phyloP scores from a whole-genome alignment of 805 yeast genomes.

The Ogataea wickerhamii region DNA sequence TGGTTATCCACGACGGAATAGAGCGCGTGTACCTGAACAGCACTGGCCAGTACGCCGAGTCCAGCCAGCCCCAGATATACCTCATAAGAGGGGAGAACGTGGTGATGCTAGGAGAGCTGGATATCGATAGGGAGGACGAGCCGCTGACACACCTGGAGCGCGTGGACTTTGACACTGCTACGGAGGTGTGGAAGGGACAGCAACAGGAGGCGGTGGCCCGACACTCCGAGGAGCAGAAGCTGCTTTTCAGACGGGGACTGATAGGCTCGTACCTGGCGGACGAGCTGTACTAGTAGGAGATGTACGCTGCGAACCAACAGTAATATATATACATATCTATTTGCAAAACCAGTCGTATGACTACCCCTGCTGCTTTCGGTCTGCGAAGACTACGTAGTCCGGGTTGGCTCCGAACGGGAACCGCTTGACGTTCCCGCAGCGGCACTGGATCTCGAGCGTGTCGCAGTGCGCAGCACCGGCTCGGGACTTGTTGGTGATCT shows the following conservation, averaged over 20 bases:
- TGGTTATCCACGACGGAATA: constrained; percentile 85
- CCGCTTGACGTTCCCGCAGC: constrained; percentile 50
- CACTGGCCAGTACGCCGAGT: constrained; percentile 58
- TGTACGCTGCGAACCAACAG: neutral
- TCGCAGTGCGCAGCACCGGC: constrained; percentile 36
- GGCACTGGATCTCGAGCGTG: constrained; percentile 46
- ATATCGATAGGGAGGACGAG: constrained; percentile 78
- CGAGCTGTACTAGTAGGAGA: constrained; percentile 13
- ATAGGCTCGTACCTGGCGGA: constrained; percentile 19
- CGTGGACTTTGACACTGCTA: constrained; percentile 60
- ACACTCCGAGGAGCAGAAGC: constrained; percentile 16
- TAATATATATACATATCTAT: neutral
- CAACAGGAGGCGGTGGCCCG: constrained; percentile 13
- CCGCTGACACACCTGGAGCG: constrained; percentile 55
- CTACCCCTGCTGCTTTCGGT: constrained; percentile 23
- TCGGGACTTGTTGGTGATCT: constrained; percentile 42
- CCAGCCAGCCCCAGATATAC: constrained; percentile 60
- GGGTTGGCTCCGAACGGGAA: constrained; percentile 61
- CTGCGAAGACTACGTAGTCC: constrained; percentile 46
- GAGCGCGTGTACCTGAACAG: constrained; percentile 74
- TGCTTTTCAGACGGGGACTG: constrained; percentile 18
- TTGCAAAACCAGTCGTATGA: neutral
- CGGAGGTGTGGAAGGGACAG: constrained; percentile 30
- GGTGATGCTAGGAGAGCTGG: constrained; percentile 89
- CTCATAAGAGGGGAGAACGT: constrained; percentile 96